Percentiles rank a stretch among this genome's conserved stretches.
These are phyloP conservation scores for Prunus mongolica DNA, from an alignment of 306 rosid genomes.

Conservation along the genomic window DNA sequence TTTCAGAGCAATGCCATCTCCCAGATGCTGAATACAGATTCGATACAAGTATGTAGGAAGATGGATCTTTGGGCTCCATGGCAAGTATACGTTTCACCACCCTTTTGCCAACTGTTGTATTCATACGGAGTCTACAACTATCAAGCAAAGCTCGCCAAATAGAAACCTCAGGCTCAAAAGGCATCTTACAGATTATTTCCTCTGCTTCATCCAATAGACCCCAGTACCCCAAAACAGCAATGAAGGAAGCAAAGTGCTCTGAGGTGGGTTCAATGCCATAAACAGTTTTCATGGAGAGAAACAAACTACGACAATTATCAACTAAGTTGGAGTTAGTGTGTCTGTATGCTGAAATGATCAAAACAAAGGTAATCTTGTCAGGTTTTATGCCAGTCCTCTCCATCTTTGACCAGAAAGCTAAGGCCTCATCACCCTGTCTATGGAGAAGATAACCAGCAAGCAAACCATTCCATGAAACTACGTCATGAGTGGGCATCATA, in stretches of 20 bases:
- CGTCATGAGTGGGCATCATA: constrained; percentile 42
- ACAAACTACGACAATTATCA: constrained; percentile 52
- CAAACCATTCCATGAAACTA: constrained; percentile 83
- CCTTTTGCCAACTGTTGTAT: constrained; percentile 51
- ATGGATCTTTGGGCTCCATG: constrained; percentile 67
- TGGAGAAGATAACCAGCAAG: constrained; percentile 71
- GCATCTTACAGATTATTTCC: constrained; percentile 52
- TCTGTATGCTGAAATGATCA: constrained; percentile 71
- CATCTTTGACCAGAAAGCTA: constrained; percentile 68
- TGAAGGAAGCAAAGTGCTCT: constrained; percentile 65
- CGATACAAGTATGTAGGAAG: constrained; percentile 66
- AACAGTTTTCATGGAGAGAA: constrained; percentile 48
- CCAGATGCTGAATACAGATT: constrained; percentile 85
- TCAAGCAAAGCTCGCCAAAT: constrained; percentile 90
- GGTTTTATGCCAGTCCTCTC: constrained; percentile 60
- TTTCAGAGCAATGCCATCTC: constrained; percentile 80
- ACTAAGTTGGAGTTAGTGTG: constrained; percentile 61
- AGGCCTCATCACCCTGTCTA: constrained; percentile 65
- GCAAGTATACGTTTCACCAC: constrained; percentile 54
- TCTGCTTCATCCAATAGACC: constrained; percentile 79
- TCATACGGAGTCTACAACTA: constrained; percentile 55
- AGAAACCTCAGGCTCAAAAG: constrained; percentile 52
- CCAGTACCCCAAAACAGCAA: constrained; percentile 86
- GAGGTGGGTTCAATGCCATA: constrained; percentile 57
- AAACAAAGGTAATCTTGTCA: constrained; percentile 47